Percentiles rank a stretch among this genome's conserved stretches.
Evolutionary conservation across 768 basidiomycete species (phyloP).

Genomic region (Brasilioporus rufonigricans): DNA sequence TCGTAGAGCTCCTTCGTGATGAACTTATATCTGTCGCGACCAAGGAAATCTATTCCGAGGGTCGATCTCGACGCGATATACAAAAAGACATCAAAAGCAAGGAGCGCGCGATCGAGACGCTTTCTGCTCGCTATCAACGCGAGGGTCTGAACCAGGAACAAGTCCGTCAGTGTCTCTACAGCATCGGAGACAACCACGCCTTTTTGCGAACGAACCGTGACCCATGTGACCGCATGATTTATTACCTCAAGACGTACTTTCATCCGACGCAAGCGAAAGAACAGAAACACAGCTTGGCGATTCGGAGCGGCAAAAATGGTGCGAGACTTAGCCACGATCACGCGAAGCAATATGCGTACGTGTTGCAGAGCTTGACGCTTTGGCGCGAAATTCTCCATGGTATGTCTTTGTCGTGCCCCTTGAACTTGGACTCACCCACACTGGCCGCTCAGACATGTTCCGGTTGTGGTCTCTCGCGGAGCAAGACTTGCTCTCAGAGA

Average conservation of each 20-base stretch:
- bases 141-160: slow-evolving; percentile 60
- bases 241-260: slow-evolving; percentile 72
- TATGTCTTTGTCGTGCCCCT: slow-evolving; percentile 28
- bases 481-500: slow-evolving; percentile 77
- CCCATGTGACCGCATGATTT: slow-evolving; percentile 84
- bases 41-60: slow-evolving; percentile 76
- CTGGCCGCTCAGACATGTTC: slow-evolving; percentile 67
- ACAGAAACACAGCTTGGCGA: slow-evolving; percentile 65
- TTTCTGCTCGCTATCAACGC: slow-evolving; percentile 61
- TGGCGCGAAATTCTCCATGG: slow-evolving; percentile 88
- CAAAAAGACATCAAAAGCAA: slow-evolving; percentile 83
- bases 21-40: slow-evolving; percentile 75
- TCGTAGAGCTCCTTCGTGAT: slow-evolving; percentile 69
- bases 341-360: slow-evolving; percentile 80
- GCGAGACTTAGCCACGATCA: slow-evolving; percentile 84
- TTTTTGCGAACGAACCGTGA: slow-evolving; percentile 85
- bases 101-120: slow-evolving; percentile 78
- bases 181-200: slow-evolving; percentile 88
- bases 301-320: slow-evolving; percentile 77
- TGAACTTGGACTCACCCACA: slow-evolving; percentile 3
- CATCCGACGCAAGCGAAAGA: slow-evolving; percentile 69
- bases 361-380: slow-evolving; percentile 80
- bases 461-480: slow-evolving; percentile 81
- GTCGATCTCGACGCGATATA: slow-evolving; percentile 69
- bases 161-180: slow-evolving; percentile 77